Conservation (phyloP, 352 stramenopile genomes). For the Phytophthora pseudosyringae region DNA sequence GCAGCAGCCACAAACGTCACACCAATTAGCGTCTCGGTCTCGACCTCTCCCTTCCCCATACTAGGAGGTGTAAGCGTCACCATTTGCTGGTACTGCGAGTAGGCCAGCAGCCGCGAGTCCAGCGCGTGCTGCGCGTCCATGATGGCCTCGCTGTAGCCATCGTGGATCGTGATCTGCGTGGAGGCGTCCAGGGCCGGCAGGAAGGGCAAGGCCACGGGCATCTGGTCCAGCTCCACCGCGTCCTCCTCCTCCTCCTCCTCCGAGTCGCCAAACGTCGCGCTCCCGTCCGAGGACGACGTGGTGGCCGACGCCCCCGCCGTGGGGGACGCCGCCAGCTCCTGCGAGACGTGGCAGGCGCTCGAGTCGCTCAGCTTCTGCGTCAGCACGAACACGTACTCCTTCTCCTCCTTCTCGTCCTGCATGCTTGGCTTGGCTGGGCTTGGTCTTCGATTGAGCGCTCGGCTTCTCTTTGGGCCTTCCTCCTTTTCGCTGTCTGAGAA, state of each 20-base stretch:
- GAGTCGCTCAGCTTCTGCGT: slow-evolving; percentile 40
- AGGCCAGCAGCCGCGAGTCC: slow-evolving; percentile 81
- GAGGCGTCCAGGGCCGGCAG: slow-evolving; percentile 80
- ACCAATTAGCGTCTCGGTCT: not conserved
- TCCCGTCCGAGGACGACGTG: slow-evolving; percentile 37
- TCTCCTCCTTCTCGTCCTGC: slow-evolving; percentile 50
- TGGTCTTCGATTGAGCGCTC: slow-evolving; percentile 4
- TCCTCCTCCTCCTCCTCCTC: slow-evolving; percentile 35
- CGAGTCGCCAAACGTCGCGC: slow-evolving; percentile 42
- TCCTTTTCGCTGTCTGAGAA: slow-evolving; percentile 5
- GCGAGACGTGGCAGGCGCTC: slow-evolving; percentile 36
- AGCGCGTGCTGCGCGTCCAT: slow-evolving; percentile 74
- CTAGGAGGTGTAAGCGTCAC: slow-evolving; percentile 22
- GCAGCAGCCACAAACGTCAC: slow-evolving; percentile 10
- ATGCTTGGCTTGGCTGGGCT: slow-evolving; percentile 15
- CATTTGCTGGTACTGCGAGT: slow-evolving; percentile 88
- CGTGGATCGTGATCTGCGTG: slow-evolving; percentile 86
- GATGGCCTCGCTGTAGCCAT: slow-evolving; percentile 82
- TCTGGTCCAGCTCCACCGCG: slow-evolving; percentile 56
- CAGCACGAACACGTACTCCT: slow-evolving; percentile 82
- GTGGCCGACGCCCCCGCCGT: slow-evolving; percentile 25
- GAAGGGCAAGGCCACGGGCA: slow-evolving; percentile 65
- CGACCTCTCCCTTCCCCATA: not conserved
- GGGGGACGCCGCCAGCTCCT: slow-evolving; percentile 33
- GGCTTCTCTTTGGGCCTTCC: slow-evolving; percentile 4